Evolutionary conservation across 164 flowering plant species (phyloP).

Genomic region (Liquidambar formosana): DNA sequence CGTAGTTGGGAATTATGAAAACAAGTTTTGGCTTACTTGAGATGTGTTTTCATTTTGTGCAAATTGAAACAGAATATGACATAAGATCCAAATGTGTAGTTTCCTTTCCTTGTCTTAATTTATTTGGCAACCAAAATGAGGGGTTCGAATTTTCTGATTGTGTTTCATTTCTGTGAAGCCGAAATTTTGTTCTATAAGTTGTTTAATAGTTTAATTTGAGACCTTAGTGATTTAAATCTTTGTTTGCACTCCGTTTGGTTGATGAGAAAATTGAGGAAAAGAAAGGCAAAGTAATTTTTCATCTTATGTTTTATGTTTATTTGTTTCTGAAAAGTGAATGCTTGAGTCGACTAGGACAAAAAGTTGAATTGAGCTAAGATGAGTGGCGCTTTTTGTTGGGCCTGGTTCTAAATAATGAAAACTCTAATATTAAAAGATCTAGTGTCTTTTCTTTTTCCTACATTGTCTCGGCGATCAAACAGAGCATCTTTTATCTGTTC

Average conservation of each 20-base stretch:
- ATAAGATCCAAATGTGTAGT: background rate
- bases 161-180: background rate
- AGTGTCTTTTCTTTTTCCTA: background rate
- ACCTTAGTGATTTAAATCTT: too few species aligned
- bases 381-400: background rate
- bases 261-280: too few species aligned
- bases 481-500: background rate
- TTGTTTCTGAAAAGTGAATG: background rate
- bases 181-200: background rate
- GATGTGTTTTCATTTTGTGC: background rate
- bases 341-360: background rate
- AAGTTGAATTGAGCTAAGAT: background rate
- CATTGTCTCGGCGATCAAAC: background rate
- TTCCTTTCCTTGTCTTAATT: background rate
- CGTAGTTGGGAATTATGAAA: background rate
- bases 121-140: too few species aligned
- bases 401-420: background rate
- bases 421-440: background rate
- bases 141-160: background rate
- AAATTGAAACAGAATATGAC: background rate
- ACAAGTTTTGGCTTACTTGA: background rate
- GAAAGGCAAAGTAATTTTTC: too few species aligned
- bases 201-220: too few species aligned
- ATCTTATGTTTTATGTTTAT: background rate
- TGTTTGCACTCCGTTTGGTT: too few species aligned